These are phyloP conservation scores for Candida ulmi DNA, from an alignment of 805 yeast species.

Conservation along the genomic window DNA sequence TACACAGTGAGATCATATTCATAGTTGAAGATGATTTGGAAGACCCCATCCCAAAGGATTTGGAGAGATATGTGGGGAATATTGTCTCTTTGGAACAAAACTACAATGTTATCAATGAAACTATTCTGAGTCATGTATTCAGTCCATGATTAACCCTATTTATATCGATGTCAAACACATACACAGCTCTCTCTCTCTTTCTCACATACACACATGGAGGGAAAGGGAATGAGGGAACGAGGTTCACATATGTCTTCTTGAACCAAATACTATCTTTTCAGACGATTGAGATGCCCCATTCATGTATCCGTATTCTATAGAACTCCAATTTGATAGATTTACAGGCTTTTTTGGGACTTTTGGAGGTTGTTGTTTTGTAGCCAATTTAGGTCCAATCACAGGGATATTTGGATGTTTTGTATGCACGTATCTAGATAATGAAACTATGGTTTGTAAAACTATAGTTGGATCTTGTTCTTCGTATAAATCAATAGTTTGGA, in stretches of 20 bases:
- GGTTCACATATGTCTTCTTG: conserved; percentile 35
- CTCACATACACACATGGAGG: too few relatives aligned
- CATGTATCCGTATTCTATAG: conserved; percentile 55
- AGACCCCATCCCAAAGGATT: conserved; percentile 24
- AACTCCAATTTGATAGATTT: conserved; percentile 46
- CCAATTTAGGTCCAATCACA: conserved; percentile 54
- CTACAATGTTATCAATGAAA: conserved; percentile 17
- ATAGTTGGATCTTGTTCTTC: conserved; percentile 75
- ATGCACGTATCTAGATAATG: conserved; percentile 67
- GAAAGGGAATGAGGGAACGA: too few relatives aligned
- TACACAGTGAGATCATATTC: conserved; percentile 31
- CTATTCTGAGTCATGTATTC: conserved; percentile 16
- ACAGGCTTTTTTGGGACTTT: conserved; percentile 51
- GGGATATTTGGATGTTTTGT: conserved; percentile 44
- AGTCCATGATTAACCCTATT: too few relatives aligned
- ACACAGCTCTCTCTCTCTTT: not conserved
- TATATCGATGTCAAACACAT: not conserved
- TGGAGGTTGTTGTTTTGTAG: conserved; percentile 42
- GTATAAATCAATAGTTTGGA: conserved; percentile 71
- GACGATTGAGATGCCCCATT: conserved; percentile 49
- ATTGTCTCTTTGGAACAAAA: conserved; percentile 22
- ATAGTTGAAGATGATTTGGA: conserved; percentile 23
- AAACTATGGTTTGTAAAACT: conserved; percentile 66
- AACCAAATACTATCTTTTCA: conserved; percentile 51
- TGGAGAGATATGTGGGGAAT: conserved; percentile 24